Conservation (phyloP, 83 land plant genomes). For the Thuja plicata region DNA sequence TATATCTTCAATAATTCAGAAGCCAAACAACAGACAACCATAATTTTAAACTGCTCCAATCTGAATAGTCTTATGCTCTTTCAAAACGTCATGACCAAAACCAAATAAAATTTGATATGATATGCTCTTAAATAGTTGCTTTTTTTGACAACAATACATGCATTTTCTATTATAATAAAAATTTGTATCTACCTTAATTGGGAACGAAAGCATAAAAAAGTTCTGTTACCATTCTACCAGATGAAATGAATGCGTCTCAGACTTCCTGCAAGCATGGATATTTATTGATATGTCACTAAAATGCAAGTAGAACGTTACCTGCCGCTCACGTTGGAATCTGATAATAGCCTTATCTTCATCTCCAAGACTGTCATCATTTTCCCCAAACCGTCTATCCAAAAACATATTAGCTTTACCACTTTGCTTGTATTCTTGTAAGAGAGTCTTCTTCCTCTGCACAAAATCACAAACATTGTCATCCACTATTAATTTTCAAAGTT, state of each 20-base stretch:
- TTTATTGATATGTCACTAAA: not conserved
- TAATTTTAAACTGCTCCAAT: not conserved
- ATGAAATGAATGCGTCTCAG: not conserved
- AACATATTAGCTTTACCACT: slow-evolving; percentile 73
- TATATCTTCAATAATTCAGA: not conserved
- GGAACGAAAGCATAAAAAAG: not conserved
- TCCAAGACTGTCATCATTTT: slow-evolving; percentile 65
- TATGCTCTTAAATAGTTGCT: not conserved
- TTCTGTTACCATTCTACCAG: not conserved
- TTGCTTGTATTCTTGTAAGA: slow-evolving; percentile 84
- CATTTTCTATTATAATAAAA: not conserved
- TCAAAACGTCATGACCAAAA: not conserved
- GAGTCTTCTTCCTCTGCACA: slow-evolving; percentile 74
- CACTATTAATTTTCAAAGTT: not conserved
- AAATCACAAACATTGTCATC: slow-evolving; percentile 11
- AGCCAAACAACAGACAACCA: not conserved
- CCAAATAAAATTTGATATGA: not conserved
- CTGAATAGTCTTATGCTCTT: not conserved
- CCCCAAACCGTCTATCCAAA: slow-evolving; percentile 90
- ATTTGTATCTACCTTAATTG: not conserved
- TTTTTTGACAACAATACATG: not conserved
- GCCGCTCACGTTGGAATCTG: slow-evolving; percentile 82
- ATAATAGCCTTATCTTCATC: slow-evolving; percentile 87
- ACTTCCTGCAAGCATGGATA: not conserved
- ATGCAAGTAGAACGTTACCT: slow-evolving; percentile 44